Base-by-base conservation (phyloP, 1,139 yeast genomes). In the Arxiozyma bovina region DNA sequence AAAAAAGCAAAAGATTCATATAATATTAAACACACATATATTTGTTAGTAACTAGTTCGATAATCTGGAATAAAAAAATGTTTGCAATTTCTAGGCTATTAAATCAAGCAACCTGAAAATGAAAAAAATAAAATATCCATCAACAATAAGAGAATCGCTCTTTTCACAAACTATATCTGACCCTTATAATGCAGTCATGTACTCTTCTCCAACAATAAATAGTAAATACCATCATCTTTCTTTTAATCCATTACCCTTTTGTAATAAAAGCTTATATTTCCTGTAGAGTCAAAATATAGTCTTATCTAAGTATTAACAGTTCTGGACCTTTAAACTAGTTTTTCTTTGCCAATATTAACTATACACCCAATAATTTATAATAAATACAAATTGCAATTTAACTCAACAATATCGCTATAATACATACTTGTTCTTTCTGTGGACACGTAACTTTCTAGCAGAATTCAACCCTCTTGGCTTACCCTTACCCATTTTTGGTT, bases 381-480 rank as follows among this genome's bases (percentile, higher is more conserved):
- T 8, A 22, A 34, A 34, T 4, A 12, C 11, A 34, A 34, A 34
- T 6, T 34, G 40, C 40, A 15, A 34, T 12, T 3, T 34, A 34
- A 4, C n/a, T 42, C 11, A 5, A 12, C 2, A 41, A 17, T 23
- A 15, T 41, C 21, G 34, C 22, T 21, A 34, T 22, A 17, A 34
- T 27, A 51, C 53, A 51, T 51, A 51, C 53, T 93, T 93, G 86
- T 91, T 91, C 81, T 99, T 94, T 82, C 99, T 93, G 90, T 88
- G 94, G 79, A 85, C 91, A 86, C 99, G 91, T 81, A 94, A 87
- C 86, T 94, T 93, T 87, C 99, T 90, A 77, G 99, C 99, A 76
- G 99, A 87, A 90, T 93, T 93, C 80, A 94, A 85, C 78, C 99
- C 73, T 70, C 74, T 71, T 70, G 74, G 73, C 70, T 71, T 71